These are phyloP conservation scores for Peronospora farinosa DNA, from an alignment of 352 stramenopile genomes.

Conservation along the genomic window DNA sequence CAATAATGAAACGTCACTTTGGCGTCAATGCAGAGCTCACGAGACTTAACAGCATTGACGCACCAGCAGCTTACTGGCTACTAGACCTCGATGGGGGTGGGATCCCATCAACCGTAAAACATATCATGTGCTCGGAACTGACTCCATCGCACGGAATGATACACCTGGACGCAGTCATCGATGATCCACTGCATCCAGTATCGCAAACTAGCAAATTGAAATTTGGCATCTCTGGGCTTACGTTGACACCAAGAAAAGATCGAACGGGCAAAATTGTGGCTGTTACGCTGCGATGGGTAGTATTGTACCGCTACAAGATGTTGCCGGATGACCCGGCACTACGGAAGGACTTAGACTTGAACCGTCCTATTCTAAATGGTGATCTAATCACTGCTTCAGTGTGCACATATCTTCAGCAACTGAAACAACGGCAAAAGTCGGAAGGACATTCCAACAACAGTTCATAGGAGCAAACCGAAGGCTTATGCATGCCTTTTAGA, in stretches of 20 bases:
- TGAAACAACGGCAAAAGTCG: neutral
- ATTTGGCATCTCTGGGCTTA: constrained; percentile 22
- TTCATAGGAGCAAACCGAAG: too few species aligned
- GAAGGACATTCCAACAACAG: neutral
- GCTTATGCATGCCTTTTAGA: too few species aligned
- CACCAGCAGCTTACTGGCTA: neutral
- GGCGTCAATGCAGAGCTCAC: constrained; percentile 6
- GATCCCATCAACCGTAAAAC: neutral
- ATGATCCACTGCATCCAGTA: constrained; percentile 11
- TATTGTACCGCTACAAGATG: constrained; percentile 32
- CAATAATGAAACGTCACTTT: constrained; percentile 17
- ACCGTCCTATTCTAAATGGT: constrained; percentile 27
- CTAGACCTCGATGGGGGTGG: neutral
- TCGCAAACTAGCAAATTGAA: neutral
- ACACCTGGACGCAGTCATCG: constrained; percentile 6
- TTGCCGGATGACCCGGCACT: constrained; percentile 22
- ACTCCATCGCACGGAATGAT: constrained; percentile 9
- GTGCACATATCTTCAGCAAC: constrained; percentile 18
- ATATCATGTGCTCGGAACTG: constrained; percentile 11
- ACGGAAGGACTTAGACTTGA: constrained; percentile 15
- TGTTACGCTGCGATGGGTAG: constrained; percentile 26
- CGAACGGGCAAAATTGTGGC: constrained; percentile 12
- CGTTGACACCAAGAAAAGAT: constrained; percentile 24
- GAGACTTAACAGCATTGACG: constrained; percentile 10
- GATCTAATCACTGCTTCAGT: constrained; percentile 24